phyloP scores from a whole-genome alignment of 2,329 filamentous ascomycete genomes.

The Cladophialophora chaetospira region DNA sequence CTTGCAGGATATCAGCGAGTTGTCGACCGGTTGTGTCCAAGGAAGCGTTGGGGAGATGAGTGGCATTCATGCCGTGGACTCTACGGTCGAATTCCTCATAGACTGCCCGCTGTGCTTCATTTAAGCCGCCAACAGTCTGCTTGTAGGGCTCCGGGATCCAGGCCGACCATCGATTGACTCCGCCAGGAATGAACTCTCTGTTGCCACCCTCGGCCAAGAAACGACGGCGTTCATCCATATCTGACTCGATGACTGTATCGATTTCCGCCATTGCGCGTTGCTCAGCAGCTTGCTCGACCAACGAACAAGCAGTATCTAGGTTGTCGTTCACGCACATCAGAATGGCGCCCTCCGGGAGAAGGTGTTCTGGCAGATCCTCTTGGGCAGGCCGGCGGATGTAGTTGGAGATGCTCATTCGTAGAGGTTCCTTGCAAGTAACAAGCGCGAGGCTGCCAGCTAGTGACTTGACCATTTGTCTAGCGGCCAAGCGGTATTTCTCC shows the following conservation, averaged over 20 bases:
- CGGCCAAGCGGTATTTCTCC: slow-evolving; percentile 79
- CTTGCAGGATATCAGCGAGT: slow-evolving; percentile 64
- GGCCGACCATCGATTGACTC: slow-evolving; percentile 85
- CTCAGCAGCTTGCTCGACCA: slow-evolving; percentile 94
- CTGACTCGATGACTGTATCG: slow-evolving; percentile 83
- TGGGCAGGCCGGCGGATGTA: slow-evolving; percentile 83
- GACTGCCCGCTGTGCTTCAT: slow-evolving; percentile 88
- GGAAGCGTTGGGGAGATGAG: slow-evolving; percentile 57
- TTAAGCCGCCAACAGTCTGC: slow-evolving; percentile 78
- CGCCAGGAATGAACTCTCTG: slow-evolving; percentile 37
- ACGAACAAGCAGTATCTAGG: slow-evolving; percentile 85
- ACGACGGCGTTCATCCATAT: slow-evolving; percentile 74
- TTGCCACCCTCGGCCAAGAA: slow-evolving; percentile 65
- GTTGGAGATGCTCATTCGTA: slow-evolving; percentile 95
- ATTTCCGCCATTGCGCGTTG: slow-evolving; percentile 92
- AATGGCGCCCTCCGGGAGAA: slow-evolving; percentile 89
- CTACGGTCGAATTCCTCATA: slow-evolving; percentile 96
- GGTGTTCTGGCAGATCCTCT: slow-evolving; percentile 53
- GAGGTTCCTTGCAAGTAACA: slow-evolving; percentile 96
- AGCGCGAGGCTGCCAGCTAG: slow-evolving; percentile 90
- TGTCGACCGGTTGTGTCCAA: slow-evolving; percentile 60
- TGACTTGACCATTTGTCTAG: slow-evolving; percentile 91
- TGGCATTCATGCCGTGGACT: slow-evolving; percentile 64
- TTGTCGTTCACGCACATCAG: slow-evolving; percentile 99
- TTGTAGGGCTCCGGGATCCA: slow-evolving; percentile 94